phyloP scores from a whole-genome alignment of 1,139 yeast species.

The Nakaseomyces bracarensis region DNA sequence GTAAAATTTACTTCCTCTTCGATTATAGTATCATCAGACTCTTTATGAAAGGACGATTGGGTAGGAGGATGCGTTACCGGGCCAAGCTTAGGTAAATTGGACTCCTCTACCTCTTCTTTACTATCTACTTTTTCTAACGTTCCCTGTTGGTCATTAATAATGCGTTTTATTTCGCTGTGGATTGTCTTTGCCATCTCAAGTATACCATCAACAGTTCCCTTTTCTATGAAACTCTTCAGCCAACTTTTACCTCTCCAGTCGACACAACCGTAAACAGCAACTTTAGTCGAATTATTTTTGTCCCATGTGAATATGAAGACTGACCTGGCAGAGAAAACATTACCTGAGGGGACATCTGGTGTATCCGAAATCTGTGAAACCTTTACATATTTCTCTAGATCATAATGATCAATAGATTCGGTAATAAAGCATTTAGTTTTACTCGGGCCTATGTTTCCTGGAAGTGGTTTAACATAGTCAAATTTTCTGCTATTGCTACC shows the following conservation, averaged over 20 bases:
- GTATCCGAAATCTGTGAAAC: conserved; percentile 66
- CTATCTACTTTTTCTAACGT: conserved; percentile 12
- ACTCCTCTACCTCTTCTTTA: conserved; percentile 19
- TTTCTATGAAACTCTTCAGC: conserved; percentile 48
- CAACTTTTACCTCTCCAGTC: conserved; percentile 67
- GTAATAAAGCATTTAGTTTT: conserved; percentile 74
- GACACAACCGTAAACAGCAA: conserved; percentile 58
- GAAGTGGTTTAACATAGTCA: conserved; percentile 68
- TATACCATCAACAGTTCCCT: conserved; percentile 58
- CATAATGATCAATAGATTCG: conserved; percentile 57
- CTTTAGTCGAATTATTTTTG: conserved; percentile 52
- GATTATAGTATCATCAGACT: conserved; percentile 52
- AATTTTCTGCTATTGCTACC: conserved; percentile 46
- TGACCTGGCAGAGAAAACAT: conserved; percentile 66
- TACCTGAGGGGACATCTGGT: conserved; percentile 95
- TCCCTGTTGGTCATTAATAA: conserved; percentile 12
- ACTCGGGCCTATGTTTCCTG: conserved; percentile 85
- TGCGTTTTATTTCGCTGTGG: conserved; percentile 37
- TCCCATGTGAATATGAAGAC: conserved; percentile 61
- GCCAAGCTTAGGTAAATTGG: conserved; percentile 39
- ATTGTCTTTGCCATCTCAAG: conserved; percentile 45
- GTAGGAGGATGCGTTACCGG: conserved; percentile 54
- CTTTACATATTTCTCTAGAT: conserved; percentile 47
- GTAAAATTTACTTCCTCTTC: conserved; percentile 45
- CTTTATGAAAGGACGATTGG: conserved; percentile 41